A percentile compares a stretch with the other conserved stretches of the same genome.
Evolutionary conservation across 768 basidiomycete species (phyloP).

Genomic region (Russula vinacea): DNA sequence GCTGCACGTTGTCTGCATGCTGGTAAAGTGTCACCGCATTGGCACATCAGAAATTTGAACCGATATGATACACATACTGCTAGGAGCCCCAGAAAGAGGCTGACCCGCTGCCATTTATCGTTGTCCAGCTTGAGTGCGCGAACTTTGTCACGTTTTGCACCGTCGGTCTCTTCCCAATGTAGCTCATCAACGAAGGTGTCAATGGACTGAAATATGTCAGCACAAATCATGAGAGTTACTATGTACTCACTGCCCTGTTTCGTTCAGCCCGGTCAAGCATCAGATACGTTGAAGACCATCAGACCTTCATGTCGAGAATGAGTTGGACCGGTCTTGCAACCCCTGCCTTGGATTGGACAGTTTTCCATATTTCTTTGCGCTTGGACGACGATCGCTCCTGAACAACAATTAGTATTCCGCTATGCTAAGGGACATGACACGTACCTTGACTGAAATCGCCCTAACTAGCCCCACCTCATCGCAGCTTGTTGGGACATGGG

Average conservation of each 20-base stretch:
- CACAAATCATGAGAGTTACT: too few species aligned
- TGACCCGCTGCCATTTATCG: too few species aligned
- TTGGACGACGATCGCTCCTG: background rate
- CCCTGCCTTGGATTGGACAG: background rate
- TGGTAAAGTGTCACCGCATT: background rate
- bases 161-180: background rate
- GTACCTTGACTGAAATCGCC: too few species aligned
- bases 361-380: slow-evolving; percentile 1
- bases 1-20: background rate
- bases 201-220: background rate
- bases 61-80: too few species aligned
- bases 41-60: too few species aligned
- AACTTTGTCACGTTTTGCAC: background rate
- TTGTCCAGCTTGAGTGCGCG: background rate
- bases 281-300: background rate
- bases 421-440: too few species aligned
- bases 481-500: too few species aligned
- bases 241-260: too few species aligned
- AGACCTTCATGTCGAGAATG: background rate
- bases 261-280: background rate
- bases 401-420: too few species aligned
- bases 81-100: too few species aligned
- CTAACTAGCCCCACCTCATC: too few species aligned
- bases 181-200: background rate
- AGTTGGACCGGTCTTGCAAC: background rate